Base-by-base conservation (phyloP, 2,329 filamentous ascomycete genomes). In the Scedosporium aurantiacum region DNA sequence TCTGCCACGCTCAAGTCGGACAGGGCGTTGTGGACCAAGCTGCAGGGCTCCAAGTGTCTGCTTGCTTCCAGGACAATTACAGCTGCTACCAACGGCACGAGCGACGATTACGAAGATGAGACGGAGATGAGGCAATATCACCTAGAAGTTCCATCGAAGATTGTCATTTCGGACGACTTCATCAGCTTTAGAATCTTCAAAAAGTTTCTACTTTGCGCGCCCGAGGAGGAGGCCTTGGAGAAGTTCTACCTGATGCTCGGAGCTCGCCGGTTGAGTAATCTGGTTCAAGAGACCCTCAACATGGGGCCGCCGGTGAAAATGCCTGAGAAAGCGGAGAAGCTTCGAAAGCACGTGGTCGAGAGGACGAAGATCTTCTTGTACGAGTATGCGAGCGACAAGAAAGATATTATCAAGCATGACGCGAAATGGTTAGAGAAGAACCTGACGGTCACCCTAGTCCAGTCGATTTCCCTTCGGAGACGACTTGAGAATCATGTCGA, bases 141-240 rank as follows among this genome's bases (percentile, higher is more conserved):
- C 65, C 82, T 99, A 43, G 87, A 87, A 1, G 77, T 82, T 40
- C 87, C 92, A 1, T 79, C 76, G 58, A 79, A 89, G 60, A 88
- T 94, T 67, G 86, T 94, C 50, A 82, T 96, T 61, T 78, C 92
- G 10, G 91, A 96, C 70, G 93, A 97, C 68, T 92, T 94, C 67
- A 89, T 90, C 67, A 91, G 89, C 68, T 96, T 93, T 71, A 87
- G 88, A 40, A 79, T 94, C 1, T 99, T 99, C 78, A 93, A 92
- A 69, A 84, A 91, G 60, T 84, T 85, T 64, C 79, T 99, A 32
- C 81, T 96, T 28, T 91, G 89, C 63, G 91, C 92, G 0, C 95
- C 94, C 0, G 90, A 96, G 71, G 94, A 99, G 69, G 94, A 97
- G 64, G 71, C 76, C 0, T 78, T 99, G 1, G 94, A 99, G 70